Evolutionary conservation across 1,139 yeast species (phyloP).

Genomic region (Debaryomycetaceae sp.): DNA sequence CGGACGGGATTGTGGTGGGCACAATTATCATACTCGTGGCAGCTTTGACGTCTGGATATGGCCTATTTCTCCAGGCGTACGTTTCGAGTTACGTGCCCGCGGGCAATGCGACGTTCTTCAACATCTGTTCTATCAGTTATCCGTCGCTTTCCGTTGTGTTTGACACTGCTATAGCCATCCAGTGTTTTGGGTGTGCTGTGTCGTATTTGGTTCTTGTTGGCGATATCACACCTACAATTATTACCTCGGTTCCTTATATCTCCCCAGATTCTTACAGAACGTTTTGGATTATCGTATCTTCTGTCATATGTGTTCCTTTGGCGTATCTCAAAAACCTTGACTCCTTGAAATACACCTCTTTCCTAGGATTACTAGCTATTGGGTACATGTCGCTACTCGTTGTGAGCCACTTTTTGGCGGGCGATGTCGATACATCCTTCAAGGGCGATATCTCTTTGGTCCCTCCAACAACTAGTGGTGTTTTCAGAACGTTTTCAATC

Average conservation of each 20-base stretch:
- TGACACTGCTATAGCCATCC: constrained; percentile 84
- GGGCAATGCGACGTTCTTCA: constrained; percentile 83
- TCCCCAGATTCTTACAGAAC: constrained; percentile 19
- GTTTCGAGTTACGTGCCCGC: constrained; percentile 65
- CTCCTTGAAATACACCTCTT: constrained; percentile 42
- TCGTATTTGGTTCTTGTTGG: constrained; percentile 46
- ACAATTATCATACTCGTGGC: constrained; percentile 62
- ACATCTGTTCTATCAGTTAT: constrained; percentile 77
- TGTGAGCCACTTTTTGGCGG: constrained; percentile 28
- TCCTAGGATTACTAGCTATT: constrained; percentile 40
- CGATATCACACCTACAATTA: constrained; percentile 43
- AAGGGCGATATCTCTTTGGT: constrained; percentile 55
- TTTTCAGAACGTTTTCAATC: constrained; percentile 57
- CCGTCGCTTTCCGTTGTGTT: constrained; percentile 80
- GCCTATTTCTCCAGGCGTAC: constrained; percentile 74
- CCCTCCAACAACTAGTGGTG: constrained; percentile 57
- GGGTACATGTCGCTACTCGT: constrained; percentile 38
- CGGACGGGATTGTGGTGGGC: constrained; percentile 82
- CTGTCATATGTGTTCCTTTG: constrained; percentile 37
- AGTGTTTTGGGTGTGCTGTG: constrained; percentile 58
- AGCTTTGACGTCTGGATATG: constrained; percentile 75
- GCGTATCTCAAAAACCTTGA: constrained; percentile 43
- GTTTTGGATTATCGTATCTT: constrained; percentile 39
- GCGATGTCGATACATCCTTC: constrained; percentile 42
- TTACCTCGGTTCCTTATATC: constrained; percentile 21